These are phyloP conservation scores for Eucalyptus regnans DNA, from an alignment of 345 rosid genomes.

Conservation along the genomic window DNA sequence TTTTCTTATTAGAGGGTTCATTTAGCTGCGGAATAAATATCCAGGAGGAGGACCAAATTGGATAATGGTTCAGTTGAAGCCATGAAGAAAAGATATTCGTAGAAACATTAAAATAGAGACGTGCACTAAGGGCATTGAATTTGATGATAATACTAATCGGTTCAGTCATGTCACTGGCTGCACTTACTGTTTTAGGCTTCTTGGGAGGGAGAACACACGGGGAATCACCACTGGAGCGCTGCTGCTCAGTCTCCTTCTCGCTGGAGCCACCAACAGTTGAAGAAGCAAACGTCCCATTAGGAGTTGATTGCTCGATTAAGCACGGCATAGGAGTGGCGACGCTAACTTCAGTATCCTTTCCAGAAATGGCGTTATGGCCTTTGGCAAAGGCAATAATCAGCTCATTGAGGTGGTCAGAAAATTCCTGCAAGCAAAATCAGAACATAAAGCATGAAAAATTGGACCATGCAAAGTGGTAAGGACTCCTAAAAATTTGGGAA, in stretches of 20 bases:
- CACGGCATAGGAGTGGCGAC: neutral
- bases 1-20: neutral
- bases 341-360: neutral
- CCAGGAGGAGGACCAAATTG: neutral
- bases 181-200: neutral
- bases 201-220: neutral
- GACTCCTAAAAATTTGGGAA: neutral
- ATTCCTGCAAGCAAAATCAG: neutral
- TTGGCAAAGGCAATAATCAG: neutral
- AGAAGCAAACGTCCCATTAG: neutral
- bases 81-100: neutral
- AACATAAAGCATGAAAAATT: neutral
- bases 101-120: neutral
- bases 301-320: neutral
- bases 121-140: neutral
- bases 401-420: neutral
- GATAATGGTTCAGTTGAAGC: neutral
- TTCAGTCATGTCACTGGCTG: neutral
- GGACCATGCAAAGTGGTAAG: neutral
- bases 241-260: neutral
- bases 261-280: neutral
- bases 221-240: neutral
- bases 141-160: neutral
- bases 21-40: neutral
- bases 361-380: neutral